These are phyloP conservation scores for Carex littledalei DNA, from an alignment of 176 grass and related monocot genomes.

Conservation along the genomic window DNA sequence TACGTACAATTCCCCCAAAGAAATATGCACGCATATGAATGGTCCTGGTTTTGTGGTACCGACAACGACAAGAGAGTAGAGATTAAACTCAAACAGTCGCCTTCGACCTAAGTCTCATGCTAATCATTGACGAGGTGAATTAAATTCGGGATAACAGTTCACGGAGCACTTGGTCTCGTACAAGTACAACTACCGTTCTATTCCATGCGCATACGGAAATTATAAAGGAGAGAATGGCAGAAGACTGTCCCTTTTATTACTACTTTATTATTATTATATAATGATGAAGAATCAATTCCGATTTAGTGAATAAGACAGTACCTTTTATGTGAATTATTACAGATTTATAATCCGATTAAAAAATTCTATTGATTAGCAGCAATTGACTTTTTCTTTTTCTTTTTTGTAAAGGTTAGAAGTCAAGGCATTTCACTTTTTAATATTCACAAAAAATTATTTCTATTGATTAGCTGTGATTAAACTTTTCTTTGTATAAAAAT, in stretches of 20 bases:
- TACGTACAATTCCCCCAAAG: not conserved
- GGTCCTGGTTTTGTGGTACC: not conserved
- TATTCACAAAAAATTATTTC: too few species aligned
- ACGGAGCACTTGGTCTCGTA: not conserved
- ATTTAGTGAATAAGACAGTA: too few species aligned
- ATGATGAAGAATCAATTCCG: too few species aligned
- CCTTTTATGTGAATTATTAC: too few species aligned
- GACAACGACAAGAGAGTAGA: too few species aligned
- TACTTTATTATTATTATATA: not conserved
- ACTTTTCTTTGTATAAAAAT: too few species aligned
- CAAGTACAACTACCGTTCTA: not conserved
- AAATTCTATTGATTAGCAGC: not conserved
- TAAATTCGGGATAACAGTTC: not conserved
- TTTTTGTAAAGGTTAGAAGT: too few species aligned
- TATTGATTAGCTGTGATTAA: too few species aligned
- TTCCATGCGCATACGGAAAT: not conserved
- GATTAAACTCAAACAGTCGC: not conserved
- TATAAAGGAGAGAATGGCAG: not conserved
- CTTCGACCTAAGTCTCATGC: not conserved
- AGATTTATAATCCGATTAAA: too few species aligned
- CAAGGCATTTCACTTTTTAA: too few species aligned
- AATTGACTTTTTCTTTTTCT: too few species aligned
- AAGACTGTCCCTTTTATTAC: not conserved
- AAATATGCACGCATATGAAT: not conserved
- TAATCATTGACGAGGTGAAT: not conserved